phyloP scores from a whole-genome alignment of 2,329 filamentous ascomycete species.

The Madurella fahalii region DNA sequence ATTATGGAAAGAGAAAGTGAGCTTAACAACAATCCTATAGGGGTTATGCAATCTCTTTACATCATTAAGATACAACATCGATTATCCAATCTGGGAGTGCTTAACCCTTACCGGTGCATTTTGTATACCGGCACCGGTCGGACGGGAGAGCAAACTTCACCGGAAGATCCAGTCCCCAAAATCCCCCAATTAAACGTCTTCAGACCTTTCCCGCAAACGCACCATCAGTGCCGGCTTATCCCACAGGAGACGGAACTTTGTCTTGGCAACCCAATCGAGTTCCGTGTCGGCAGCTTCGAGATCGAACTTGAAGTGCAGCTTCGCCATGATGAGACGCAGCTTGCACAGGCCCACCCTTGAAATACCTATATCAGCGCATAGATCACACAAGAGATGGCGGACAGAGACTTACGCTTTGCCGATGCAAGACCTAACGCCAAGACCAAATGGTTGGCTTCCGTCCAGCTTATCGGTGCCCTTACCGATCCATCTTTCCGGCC shows the following conservation, averaged over 20 bases:
- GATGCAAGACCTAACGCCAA: slow-evolving; percentile 10
- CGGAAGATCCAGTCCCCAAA: too few relatives aligned
- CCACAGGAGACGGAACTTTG: slow-evolving; percentile 7
- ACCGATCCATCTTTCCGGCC: slow-evolving; percentile 9
- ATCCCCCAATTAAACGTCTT: too few relatives aligned
- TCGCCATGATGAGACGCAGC: slow-evolving; percentile 10
- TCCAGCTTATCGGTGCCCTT: slow-evolving; percentile 2
- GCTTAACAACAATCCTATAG: too few relatives aligned
- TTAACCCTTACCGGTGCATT: too few relatives aligned
- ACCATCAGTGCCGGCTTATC: not conserved
- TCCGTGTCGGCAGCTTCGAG: slow-evolving; percentile 7
- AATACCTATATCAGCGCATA: not conserved
- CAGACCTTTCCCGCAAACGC: too few relatives aligned
- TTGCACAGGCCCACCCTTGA: slow-evolving; percentile 2
- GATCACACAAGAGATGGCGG: too few relatives aligned
- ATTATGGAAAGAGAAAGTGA: too few relatives aligned
- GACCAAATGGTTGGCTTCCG: slow-evolving; percentile 6
- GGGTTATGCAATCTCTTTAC: too few relatives aligned
- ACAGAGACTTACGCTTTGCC: slow-evolving; percentile 9
- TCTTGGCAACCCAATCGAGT: slow-evolving; percentile 8
- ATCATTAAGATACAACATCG: too few relatives aligned
- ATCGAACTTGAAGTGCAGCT: slow-evolving; percentile 13
- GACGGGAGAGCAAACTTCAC: too few relatives aligned
- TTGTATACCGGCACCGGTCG: too few relatives aligned
- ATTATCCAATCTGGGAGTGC: too few relatives aligned